Evolutionary conservation across 306 rosid genomes (phyloP), one percentile per base, ranked within the genome.

Genomic region (Corylus americana): DNA sequence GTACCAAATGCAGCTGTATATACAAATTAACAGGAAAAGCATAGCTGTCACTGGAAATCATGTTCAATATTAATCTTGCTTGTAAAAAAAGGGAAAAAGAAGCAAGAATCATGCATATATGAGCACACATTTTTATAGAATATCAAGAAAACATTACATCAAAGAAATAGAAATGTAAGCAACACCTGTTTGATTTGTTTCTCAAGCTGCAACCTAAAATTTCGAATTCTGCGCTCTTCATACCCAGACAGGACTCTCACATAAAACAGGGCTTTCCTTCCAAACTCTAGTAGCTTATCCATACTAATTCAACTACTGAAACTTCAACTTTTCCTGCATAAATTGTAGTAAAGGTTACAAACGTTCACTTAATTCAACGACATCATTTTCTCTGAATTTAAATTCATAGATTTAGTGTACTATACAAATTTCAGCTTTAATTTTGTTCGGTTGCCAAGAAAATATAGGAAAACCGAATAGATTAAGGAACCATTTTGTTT

Each of bases 191-290:
- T 66, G 51, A 82, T 25, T 37, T 81, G 92, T 74, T 83, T 77
- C 80, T 95, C 96, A 82, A 91, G 82, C 78, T 87, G 82, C 74
- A 92, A 68, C 75, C 98, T 90, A 67, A 72, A 80, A 13, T 86
- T 45, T 35, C 96, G 91, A 78, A 95, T 95, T 88, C 92, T 88
- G 55, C 93, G 92, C 81, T 92, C 91, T 88, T 95, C 98, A 74
- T 90, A 92, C 67, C 98, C 98, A 45, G 97, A 90, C 77, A 95
- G 92, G 79, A 95, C 95, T 76, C 86, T 82, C 6, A 64, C 94
- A 81, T 91, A 95, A 82, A 90, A 89, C 55, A 95, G 75, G 55
- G 89, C 90, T 74, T 85, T 91, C 83, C 91, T 87, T 63, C 98
- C 98, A 55, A 86, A 86, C 53, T 84, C 86, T 51, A 87, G 35